These are phyloP conservation scores for Copromyces sp. DNA, from an alignment of 495 filamentous ascomycete species.

Conservation along the genomic window DNA sequence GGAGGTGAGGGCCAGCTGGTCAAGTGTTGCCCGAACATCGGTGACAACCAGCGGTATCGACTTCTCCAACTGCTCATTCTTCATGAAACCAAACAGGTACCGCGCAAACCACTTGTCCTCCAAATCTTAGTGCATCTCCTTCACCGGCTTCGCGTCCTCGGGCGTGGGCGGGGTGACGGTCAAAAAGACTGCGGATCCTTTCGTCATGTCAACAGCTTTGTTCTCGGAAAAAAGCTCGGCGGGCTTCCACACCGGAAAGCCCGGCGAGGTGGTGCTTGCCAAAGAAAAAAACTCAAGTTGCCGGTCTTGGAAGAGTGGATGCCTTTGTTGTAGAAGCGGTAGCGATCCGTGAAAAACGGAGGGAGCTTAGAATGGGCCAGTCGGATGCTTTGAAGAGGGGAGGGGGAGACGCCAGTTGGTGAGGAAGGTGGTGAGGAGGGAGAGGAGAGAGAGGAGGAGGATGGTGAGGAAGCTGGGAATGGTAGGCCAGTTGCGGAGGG, in stretches of 20 bases:
- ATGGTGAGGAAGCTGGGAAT: not conserved
- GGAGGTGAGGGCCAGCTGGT: slow-evolving; percentile 1
- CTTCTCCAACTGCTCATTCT: slow-evolving; percentile 22
- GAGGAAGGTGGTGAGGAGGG: slow-evolving; percentile 2
- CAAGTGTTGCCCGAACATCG: slow-evolving; percentile 21
- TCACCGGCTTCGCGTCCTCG: not conserved
- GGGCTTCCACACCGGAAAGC: slow-evolving; percentile 27
- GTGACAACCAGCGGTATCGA: slow-evolving; percentile 20
- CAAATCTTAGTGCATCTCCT: slow-evolving; percentile 1
- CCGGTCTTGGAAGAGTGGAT: slow-evolving; percentile 17
- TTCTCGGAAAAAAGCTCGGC: slow-evolving; percentile 34
- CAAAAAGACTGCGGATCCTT: slow-evolving; percentile 28
- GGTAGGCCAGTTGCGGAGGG: not conserved
- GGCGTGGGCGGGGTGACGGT: slow-evolving; percentile 9
- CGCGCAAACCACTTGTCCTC: slow-evolving; percentile 12
- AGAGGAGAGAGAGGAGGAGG: not conserved
- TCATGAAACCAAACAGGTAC: slow-evolving; percentile 14
- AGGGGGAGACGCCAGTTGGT: slow-evolving; percentile 12
- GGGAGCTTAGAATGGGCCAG: slow-evolving; percentile 13
- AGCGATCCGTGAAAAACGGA: slow-evolving; percentile 16
- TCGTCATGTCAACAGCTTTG: slow-evolving; percentile 28
- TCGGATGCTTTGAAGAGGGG: slow-evolving; percentile 6
- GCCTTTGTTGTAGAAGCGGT: slow-evolving; percentile 8
- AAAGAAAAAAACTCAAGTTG: slow-evolving; percentile 40
- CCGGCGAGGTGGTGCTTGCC: slow-evolving; percentile 34